Conservation (phyloP, 345 rosid genomes). For the Pistacia atlantica region DNA sequence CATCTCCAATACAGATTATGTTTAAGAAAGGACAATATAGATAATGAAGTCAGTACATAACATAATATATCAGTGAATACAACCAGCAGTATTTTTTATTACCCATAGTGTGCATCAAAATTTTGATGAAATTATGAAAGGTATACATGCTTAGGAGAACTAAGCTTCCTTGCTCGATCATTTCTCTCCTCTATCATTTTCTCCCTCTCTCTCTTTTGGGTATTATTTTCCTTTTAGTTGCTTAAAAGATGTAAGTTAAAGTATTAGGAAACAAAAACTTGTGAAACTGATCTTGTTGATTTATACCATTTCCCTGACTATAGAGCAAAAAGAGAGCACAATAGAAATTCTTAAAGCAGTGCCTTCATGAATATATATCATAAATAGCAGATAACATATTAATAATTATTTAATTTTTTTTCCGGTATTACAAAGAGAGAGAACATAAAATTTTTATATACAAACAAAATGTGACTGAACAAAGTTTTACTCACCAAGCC, state of each 20-base stretch:
- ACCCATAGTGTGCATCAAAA: not conserved
- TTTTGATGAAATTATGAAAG: not conserved
- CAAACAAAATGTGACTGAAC: conserved; percentile 10
- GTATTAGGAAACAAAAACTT: not conserved
- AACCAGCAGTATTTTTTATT: not conserved
- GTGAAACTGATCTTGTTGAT: not conserved
- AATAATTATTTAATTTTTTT: too few relatives aligned
- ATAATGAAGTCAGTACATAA: not conserved
- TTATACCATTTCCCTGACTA: not conserved
- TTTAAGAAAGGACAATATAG: not conserved
- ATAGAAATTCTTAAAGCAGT: not conserved
- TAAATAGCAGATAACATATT: not conserved
- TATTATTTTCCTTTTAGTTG: not conserved
- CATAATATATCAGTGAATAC: not conserved
- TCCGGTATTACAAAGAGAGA: not conserved
- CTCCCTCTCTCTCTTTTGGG: not conserved
- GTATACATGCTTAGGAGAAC: not conserved
- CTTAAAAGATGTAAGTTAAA: not conserved
- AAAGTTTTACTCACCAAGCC: conserved; percentile 68
- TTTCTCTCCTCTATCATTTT: not conserved
- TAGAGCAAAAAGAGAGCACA: not conserved
- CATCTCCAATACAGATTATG: not conserved
- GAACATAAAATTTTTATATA: not conserved
- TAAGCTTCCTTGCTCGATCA: not conserved
- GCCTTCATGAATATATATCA: not conserved